These are phyloP conservation scores for Podila clonocystis DNA, from an alignment of 192 early-diverging fungal genomes.

Conservation along the genomic window DNA sequence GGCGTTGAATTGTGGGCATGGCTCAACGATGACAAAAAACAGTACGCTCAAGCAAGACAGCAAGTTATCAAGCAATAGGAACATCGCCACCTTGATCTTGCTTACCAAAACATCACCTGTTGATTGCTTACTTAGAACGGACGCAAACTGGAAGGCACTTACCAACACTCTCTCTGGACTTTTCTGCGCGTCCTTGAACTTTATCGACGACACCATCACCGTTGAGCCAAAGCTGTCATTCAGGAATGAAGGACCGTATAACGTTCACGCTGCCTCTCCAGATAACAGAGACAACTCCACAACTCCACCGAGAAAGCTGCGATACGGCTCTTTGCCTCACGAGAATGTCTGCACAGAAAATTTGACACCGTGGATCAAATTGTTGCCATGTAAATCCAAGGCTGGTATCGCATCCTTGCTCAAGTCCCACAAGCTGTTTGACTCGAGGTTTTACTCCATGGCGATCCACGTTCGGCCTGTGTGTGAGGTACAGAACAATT, in stretches of 20 bases:
- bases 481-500: conserved; percentile 44
- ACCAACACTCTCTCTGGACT: conserved; percentile 93
- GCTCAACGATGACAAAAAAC: conserved; percentile 59
- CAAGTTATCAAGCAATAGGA: not conserved
- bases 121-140: conserved; percentile 55
- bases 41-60: conserved; percentile 16
- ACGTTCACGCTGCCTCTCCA: conserved; percentile 23
- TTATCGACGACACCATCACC: conserved; percentile 84
- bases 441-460: conserved; percentile 93
- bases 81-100: not conserved
- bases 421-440: conserved; percentile 92
- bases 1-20: conserved; percentile 83
- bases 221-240: conserved; percentile 67
- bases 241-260: conserved; percentile 55
- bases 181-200: conserved; percentile 97
- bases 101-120: not conserved
- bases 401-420: conserved; percentile 89
- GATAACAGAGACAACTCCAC: not conserved
- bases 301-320: conserved; percentile 44
- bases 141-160: conserved; percentile 85
- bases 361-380: conserved; percentile 96
- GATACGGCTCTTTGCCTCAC: conserved; percentile 86
- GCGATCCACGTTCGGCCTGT: conserved; percentile 70
- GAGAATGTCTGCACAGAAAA: conserved; percentile 99
- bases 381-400: conserved; percentile 94